These are phyloP conservation scores for Talaromyces sp. DNA, from an alignment of 2,329 filamentous ascomycete species.

Conservation along the genomic window DNA sequence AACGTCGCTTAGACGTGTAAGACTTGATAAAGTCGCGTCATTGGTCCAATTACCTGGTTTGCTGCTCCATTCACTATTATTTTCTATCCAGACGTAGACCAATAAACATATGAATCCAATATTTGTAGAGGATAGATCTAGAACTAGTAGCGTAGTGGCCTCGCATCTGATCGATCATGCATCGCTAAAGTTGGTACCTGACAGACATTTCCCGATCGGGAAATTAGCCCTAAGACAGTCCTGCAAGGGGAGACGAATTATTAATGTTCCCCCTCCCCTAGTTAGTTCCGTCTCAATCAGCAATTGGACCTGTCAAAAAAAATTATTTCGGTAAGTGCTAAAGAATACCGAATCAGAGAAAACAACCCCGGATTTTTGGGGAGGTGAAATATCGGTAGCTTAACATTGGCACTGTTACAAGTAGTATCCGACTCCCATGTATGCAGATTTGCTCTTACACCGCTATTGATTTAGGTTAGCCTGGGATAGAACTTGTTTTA, in stretches of 20 bases:
- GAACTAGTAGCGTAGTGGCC: not conserved
- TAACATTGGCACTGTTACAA: not conserved
- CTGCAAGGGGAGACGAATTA: constrained; percentile 3
- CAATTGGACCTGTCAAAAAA: not conserved
- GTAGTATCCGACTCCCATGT: not conserved
- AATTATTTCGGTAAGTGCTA: not conserved
- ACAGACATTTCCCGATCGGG: not conserved
- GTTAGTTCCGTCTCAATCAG: not conserved
- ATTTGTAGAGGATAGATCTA: not conserved
- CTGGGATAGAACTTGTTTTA: too few relatives aligned
- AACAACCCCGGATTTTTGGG: not conserved
- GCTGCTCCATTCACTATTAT: not conserved
- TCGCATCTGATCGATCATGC: not conserved
- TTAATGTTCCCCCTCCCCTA: not conserved
- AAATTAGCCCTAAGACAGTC: constrained; percentile 8
- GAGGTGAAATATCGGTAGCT: not conserved
- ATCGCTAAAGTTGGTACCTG: constrained; percentile 7
- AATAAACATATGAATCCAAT: not conserved
- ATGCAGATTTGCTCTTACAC: not conserved
- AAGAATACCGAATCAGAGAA: not conserved
- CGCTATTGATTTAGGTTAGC: not conserved
- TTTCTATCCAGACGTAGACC: not conserved
- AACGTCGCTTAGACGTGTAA: not conserved
- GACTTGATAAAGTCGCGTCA: not conserved
- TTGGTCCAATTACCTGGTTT: not conserved